A percentile compares a stretch with the other conserved stretches of the same genome.
These are phyloP conservation scores for Agroathelia rolfsii DNA, from an alignment of 1,284 basidiomycete species.

Conservation along the genomic window DNA sequence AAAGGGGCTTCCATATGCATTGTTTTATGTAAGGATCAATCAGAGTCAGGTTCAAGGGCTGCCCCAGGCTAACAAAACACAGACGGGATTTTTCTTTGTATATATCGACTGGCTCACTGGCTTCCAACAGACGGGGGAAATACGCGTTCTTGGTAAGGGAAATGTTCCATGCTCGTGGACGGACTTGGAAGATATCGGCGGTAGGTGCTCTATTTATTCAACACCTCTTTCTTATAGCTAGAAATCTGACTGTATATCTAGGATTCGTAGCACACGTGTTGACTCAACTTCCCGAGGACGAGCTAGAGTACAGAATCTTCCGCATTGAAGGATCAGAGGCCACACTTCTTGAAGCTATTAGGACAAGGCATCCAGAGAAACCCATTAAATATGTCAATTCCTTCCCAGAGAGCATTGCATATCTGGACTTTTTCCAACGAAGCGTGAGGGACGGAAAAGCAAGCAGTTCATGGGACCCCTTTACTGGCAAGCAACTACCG, in stretches of 20 bases:
- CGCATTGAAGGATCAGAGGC: slow-evolving; percentile 1
- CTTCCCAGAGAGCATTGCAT: no score
- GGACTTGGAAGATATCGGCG: slow-evolving; percentile 14
- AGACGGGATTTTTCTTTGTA: slow-evolving; percentile 16
- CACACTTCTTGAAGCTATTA: not conserved
- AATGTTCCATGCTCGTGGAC: slow-evolving; percentile 14
- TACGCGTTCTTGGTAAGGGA: slow-evolving; percentile 15
- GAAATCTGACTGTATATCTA: no score
- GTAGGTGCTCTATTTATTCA: slow-evolving; percentile 10
- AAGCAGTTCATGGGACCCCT: not conserved
- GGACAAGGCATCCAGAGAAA: no score
- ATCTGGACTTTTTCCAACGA: no score
- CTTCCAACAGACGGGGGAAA: slow-evolving; percentile 8
- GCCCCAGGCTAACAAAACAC: not conserved
- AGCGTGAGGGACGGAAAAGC: not conserved
- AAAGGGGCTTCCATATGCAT: slow-evolving; percentile 8
- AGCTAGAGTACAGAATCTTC: slow-evolving; percentile 1
- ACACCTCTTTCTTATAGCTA: not conserved
- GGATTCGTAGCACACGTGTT: not conserved
- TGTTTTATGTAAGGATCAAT: slow-evolving; percentile 16
- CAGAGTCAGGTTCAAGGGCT: not conserved
- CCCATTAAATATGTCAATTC: no score
- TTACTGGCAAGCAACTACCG: not conserved
- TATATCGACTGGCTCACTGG: slow-evolving; percentile 10
- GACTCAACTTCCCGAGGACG: not conserved